Evolutionary conservation across 1,284 basidiomycete species (phyloP).

Genomic region (Sanghuangporus baumii): DNA sequence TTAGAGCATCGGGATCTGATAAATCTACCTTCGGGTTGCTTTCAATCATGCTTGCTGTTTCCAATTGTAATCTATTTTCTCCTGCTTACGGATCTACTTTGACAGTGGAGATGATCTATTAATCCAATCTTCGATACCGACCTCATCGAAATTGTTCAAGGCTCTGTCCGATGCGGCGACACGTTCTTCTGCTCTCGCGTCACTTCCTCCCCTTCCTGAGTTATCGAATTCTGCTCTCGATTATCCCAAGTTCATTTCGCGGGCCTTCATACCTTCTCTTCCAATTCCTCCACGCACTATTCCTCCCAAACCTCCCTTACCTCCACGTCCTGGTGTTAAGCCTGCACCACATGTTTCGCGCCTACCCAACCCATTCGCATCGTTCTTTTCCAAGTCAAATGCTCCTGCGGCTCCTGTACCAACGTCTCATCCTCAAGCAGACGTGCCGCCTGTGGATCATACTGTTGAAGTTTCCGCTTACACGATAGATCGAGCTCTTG

Average conservation of each 20-base stretch:
- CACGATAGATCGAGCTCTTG: conserved; percentile 48
- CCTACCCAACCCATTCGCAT: conserved; percentile 59
- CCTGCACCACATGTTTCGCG: conserved; percentile 32
- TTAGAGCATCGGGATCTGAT: not conserved
- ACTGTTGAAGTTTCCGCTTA: conserved; percentile 53
- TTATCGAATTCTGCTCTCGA: conserved; percentile 24
- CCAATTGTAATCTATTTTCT: not conserved
- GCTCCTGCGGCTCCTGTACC: conserved; percentile 30
- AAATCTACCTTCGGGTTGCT: not conserved
- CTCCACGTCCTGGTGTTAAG: conserved; percentile 44
- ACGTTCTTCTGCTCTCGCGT: conserved; percentile 43
- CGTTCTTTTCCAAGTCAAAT: conserved; percentile 50
- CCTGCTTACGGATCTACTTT: conserved; percentile 20
- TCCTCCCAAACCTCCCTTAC: conserved; percentile 52
- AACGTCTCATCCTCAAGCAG: conserved; percentile 24
- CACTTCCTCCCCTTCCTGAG: conserved; percentile 43
- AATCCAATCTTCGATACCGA: conserved; percentile 61
- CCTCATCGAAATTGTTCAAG: conserved; percentile 54
- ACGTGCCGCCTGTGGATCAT: conserved; percentile 27
- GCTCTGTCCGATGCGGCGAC: conserved; percentile 50
- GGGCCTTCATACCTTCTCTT: conserved; percentile 46
- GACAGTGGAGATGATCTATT: conserved; percentile 1
- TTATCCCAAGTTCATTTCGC: conserved; percentile 53
- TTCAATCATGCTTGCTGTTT: too few species aligned
- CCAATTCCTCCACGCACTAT: conserved; percentile 58